Evolutionary conservation across 352 stramenopile genomes (phyloP).

Genomic region (Pelagophyceae sp.): DNA sequence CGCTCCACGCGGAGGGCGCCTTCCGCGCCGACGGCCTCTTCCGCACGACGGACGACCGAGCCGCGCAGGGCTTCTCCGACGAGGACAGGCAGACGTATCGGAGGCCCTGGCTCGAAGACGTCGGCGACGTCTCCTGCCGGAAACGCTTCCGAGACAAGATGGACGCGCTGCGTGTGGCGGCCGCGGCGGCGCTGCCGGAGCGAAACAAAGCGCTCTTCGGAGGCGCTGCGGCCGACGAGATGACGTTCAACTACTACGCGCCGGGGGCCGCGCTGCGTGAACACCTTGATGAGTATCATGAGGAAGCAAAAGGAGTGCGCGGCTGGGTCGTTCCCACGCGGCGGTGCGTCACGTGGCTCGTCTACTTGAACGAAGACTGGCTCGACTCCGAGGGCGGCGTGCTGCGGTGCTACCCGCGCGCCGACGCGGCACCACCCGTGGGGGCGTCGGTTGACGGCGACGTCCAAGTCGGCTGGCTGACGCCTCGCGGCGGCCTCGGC

Average conservation of each 20-base stretch:
- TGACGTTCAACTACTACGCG: slow-evolving; percentile 46
- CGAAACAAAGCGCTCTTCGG: too few relatives aligned
- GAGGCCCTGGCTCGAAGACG: neutral
- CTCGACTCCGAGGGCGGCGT: neutral
- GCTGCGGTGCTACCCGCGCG: neutral
- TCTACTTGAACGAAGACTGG: slow-evolving; percentile 41
- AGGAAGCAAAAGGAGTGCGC: slow-evolving; percentile 43
- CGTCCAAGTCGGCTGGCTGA: slow-evolving; percentile 11
- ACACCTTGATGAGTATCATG: slow-evolving; percentile 49
- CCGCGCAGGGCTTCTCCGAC: neutral
- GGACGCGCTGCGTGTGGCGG: neutral
- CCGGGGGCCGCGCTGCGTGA: slow-evolving; percentile 38
- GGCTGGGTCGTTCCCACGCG: slow-evolving; percentile 43
- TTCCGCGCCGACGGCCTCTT: slow-evolving; percentile 17
- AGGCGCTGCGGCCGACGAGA: slow-evolving; percentile 37
- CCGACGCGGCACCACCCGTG: neutral
- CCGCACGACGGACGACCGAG: neutral
- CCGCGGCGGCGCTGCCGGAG: neutral
- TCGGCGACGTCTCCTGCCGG: neutral
- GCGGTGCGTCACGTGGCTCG: slow-evolving; percentile 43
- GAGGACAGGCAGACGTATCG: slow-evolving; percentile 5
- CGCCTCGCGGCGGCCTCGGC: neutral
- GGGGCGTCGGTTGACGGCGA: neutral
- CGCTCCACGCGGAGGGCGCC: neutral
- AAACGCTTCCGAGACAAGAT: neutral